Percentiles rank a stretch among this genome's conserved stretches.
phyloP scores from a whole-genome alignment of 768 basidiomycete genomes.

The Solioccasus polychromus region DNA sequence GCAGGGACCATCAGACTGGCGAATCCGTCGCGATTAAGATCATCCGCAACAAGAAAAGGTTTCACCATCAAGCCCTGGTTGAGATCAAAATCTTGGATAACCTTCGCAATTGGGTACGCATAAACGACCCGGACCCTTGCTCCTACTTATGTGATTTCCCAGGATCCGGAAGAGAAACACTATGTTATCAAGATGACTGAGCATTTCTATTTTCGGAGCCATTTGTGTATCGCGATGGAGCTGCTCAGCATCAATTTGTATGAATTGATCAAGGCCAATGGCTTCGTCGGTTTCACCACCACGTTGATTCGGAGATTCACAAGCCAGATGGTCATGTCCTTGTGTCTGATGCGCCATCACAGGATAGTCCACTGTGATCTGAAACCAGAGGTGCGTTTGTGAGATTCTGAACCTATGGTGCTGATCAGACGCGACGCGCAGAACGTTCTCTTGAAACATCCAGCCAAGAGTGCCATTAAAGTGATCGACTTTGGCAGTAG shows the following conservation, averaged over 20 bases:
- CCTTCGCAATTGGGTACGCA: conserved; percentile 92
- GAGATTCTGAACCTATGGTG: not conserved
- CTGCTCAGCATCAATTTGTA: conserved; percentile 97
- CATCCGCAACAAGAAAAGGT: conserved; percentile 98
- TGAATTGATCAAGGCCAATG: conserved; percentile 98
- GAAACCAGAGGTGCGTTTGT: conserved; percentile 83
- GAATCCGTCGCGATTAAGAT: conserved; percentile 99
- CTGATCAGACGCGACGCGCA: conserved; percentile 31
- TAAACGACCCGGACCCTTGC: not conserved
- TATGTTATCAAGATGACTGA: conserved; percentile 98
- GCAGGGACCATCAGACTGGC: conserved; percentile 93
- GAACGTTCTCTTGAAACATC: conserved; percentile 94
- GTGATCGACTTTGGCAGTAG: conserved; percentile 99
- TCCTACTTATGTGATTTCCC: conserved; percentile 27
- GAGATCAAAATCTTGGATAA: conserved; percentile 99
- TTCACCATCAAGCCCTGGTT: conserved; percentile 97
- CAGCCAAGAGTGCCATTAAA: conserved; percentile 94
- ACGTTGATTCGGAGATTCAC: conserved; percentile 94
- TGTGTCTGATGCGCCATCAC: conserved; percentile 93
- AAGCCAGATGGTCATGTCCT: conserved; percentile 88
- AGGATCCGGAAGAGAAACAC: conserved; percentile 97
- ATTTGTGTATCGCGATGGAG: conserved; percentile 98
- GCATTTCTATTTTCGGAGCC: conserved; percentile 96
- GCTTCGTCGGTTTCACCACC: conserved; percentile 97
- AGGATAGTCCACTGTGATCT: conserved; percentile 98